phyloP scores from a whole-genome alignment of 2,329 filamentous ascomycete species.

The Cladosporium oxysporum region DNA sequence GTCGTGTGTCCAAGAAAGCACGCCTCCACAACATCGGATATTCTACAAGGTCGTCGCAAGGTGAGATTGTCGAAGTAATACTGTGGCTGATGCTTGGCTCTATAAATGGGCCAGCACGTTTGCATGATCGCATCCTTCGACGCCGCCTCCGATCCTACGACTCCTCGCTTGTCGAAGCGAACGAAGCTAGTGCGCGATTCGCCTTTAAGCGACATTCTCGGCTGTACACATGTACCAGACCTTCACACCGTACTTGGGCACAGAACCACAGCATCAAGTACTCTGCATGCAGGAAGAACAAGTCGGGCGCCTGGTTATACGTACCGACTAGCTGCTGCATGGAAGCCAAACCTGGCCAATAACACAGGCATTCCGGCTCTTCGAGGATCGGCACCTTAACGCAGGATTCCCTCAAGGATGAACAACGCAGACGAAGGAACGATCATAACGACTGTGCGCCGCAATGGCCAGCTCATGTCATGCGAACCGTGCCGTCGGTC shows the following conservation, averaged over 20 bases:
- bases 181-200: not conserved
- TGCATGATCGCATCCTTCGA: not conserved
- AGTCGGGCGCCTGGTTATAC: not conserved
- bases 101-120: not conserved
- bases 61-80: not conserved
- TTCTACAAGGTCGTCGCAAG: not conserved
- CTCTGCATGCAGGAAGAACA: not conserved
- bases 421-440: not conserved
- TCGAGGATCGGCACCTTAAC: not conserved
- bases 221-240: not conserved
- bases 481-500: slow-evolving; percentile 6
- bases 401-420: not conserved
- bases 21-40: no score
- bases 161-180: not conserved
- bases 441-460: not conserved
- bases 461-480: slow-evolving; percentile 13
- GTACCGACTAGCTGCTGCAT: not conserved
- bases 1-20: no score
- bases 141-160: not conserved
- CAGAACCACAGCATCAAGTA: not conserved
- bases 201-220: not conserved
- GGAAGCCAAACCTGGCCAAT: not conserved
- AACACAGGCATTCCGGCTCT: not conserved
- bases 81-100: not conserved
- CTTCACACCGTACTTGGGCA: not conserved